Evolutionary conservation across 768 basidiomycete genomes (phyloP), one percentile per base, ranked within the genome.

Genomic region (Trametes cubensis): DNA sequence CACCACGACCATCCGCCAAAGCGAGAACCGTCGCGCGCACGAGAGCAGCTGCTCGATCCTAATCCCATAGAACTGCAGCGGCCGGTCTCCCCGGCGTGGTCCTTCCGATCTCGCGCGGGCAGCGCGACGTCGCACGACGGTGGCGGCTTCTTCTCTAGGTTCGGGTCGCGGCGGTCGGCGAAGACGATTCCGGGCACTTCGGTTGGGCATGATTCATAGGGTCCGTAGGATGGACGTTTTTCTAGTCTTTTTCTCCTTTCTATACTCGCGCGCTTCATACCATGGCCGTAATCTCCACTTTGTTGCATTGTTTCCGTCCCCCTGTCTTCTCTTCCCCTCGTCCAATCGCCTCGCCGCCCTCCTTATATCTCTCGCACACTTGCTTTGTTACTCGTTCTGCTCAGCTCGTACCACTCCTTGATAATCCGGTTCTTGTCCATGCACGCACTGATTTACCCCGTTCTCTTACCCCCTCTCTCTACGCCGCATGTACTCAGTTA

Each of bases 21-120:
- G 49, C 67, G 69, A 28, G 69, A 75, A 25, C 77, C 72, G 45
- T 67, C 75, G 18, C 75, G 78, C 42, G 75, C 73, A 58, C 79
- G 80, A 49, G 78, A 80, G 34, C 78, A 81, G 47, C 83, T 83
- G 64, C 75, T 87, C 21, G 84, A 89, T 40, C 77, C 81, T 23
- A 80, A 79, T 25, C 66, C 75, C 41, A 62, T 77, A 63, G 84
- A 84, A 18, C 67, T 73, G 47, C 72, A 78, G 4, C 84, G 92
- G 23, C 92, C 92, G 3, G 81, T 78, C 18, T 93, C 92, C 5
- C 92, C 91, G 0, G 87, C 90, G 0, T 94, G 90, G 90, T 92
- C 90, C 0, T 87, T 92, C 79, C 87, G 91, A 18, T 94, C 92
- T 21, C 81, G 87, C 25, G 81, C 88, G 1, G 90, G 89, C n/a